Conservation (phyloP, 164 flowering plant species). For the Paratinospora sagittata region DNA sequence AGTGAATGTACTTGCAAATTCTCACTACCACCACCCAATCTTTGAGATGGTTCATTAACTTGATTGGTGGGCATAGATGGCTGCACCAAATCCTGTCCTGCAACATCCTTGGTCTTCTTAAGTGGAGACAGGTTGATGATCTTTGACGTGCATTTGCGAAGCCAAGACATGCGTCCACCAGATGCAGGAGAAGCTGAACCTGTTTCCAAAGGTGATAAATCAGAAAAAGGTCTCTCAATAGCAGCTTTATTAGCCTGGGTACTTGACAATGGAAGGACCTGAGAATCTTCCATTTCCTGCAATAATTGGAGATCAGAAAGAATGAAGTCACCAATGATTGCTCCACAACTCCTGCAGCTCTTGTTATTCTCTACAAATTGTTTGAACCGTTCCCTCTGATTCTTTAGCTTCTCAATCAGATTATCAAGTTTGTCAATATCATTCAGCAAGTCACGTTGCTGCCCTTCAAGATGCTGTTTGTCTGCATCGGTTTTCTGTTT, state of each 20-base stretch:
- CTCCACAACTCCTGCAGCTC: slow-evolving; percentile 58
- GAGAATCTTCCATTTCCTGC: slow-evolving; percentile 34
- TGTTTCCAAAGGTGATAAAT: slow-evolving; percentile 2
- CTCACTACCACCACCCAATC: slow-evolving; percentile 9
- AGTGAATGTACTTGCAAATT: slow-evolving; percentile 20
- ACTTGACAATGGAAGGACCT: slow-evolving; percentile 31
- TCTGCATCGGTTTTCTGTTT: slow-evolving; percentile 33
- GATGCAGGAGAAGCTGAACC: slow-evolving; percentile 3
- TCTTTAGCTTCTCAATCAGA: slow-evolving; percentile 57
- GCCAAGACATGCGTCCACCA: slow-evolving; percentile 16
- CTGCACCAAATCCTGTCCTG: slow-evolving; percentile 4
- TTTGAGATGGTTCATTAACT: slow-evolving; percentile 1
- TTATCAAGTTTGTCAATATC: slow-evolving; percentile 62
- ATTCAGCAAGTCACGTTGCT: slow-evolving; percentile 52
- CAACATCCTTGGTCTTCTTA: slow-evolving; percentile 13
- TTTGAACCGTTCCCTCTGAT: slow-evolving; percentile 46
- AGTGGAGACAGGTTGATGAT: slow-evolving; percentile 24
- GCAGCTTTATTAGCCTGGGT: slow-evolving; percentile 16
- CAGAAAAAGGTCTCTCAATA: slow-evolving; percentile 15
- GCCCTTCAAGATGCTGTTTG: slow-evolving; percentile 47
- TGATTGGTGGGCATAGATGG: background rate
- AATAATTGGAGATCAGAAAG: slow-evolving; percentile 38
- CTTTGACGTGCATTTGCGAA: slow-evolving; percentile 11
- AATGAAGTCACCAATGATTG: slow-evolving; percentile 36
- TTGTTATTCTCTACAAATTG: slow-evolving; percentile 55